Conservation (phyloP, 148 eudicot species). For the Polygonum aviculare region DNA sequence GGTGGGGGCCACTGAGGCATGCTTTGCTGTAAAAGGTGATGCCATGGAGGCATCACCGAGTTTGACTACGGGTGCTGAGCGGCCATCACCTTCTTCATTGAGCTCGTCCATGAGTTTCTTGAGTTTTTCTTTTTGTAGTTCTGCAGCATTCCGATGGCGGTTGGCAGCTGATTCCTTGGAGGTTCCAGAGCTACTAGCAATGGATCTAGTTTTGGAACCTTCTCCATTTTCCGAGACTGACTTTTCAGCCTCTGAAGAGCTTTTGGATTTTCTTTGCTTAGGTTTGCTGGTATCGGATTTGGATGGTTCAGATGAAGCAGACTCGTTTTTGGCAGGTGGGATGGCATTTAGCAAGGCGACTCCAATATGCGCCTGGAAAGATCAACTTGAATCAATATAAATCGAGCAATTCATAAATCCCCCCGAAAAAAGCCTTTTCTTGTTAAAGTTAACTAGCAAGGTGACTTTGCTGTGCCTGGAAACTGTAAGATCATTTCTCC, state of each 20-base stretch:
- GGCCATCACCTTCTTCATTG: slow-evolving; percentile 81
- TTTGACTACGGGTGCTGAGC: slow-evolving; percentile 74
- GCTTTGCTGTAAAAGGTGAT: slow-evolving; percentile 98
- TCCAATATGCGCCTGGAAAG: slow-evolving; percentile 77
- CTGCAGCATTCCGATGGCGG: slow-evolving; percentile 65
- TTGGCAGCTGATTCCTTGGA: slow-evolving; percentile 36
- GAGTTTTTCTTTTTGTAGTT: slow-evolving; percentile 64
- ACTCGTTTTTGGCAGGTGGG: slow-evolving; percentile 37
- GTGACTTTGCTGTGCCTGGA: too few relatives aligned
- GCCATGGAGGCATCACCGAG: slow-evolving; percentile 99
- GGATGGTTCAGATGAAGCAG: slow-evolving; percentile 33
- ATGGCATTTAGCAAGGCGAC: slow-evolving; percentile 82
- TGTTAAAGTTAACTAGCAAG: not conserved
- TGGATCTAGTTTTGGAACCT: slow-evolving; percentile 37
- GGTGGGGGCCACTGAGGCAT: slow-evolving; percentile 81
- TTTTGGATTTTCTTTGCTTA: slow-evolving; percentile 51
- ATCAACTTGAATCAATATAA: not conserved
- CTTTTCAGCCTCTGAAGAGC: slow-evolving; percentile 39
- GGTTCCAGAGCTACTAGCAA: slow-evolving; percentile 31
- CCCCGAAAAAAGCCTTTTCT: not conserved
- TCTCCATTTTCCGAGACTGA: slow-evolving; percentile 34
- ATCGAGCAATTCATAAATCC: not conserved
- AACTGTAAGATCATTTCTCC: not conserved
- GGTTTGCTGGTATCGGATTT: slow-evolving; percentile 42
- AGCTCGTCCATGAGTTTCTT: slow-evolving; percentile 81